phyloP scores from a whole-genome alignment of 306 rosid species.

The Vigna hirtella region DNA sequence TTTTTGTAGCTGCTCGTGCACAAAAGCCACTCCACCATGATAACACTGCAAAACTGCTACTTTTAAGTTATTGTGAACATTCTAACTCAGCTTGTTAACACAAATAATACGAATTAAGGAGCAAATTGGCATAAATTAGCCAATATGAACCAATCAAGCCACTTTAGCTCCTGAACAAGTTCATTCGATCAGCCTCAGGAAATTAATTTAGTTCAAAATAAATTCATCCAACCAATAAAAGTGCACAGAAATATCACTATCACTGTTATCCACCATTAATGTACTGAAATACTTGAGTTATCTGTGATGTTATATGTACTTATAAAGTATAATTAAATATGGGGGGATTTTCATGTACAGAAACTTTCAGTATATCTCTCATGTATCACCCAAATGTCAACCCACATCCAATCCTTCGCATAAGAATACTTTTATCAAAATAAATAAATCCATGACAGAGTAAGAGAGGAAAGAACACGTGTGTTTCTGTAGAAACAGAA shows the following conservation, averaged over 20 bases:
- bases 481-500: not conserved
- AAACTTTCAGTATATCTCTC: not conserved
- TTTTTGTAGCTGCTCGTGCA: not conserved
- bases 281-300: not conserved
- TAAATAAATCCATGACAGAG: not conserved
- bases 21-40: not conserved
- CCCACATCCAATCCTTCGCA: constrained; percentile 3
- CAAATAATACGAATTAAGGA: not conserved
- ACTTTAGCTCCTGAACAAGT: not conserved
- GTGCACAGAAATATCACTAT: not conserved
- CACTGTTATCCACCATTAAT: not conserved
- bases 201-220: not conserved
- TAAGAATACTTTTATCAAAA: constrained; percentile 29
- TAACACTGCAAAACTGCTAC: not conserved
- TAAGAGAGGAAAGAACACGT: constrained; percentile 15
- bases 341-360: not conserved
- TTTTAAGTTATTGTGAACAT: not conserved
- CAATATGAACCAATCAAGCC: not conserved
- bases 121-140: not conserved
- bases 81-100: not conserved
- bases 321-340: not conserved
- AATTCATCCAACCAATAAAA: not conserved
- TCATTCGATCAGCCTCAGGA: not conserved
- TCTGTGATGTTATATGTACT: not conserved
- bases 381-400: constrained; percentile 14